phyloP scores from a whole-genome alignment of 1,284 basidiomycete species.

The Puccinia polysora region DNA sequence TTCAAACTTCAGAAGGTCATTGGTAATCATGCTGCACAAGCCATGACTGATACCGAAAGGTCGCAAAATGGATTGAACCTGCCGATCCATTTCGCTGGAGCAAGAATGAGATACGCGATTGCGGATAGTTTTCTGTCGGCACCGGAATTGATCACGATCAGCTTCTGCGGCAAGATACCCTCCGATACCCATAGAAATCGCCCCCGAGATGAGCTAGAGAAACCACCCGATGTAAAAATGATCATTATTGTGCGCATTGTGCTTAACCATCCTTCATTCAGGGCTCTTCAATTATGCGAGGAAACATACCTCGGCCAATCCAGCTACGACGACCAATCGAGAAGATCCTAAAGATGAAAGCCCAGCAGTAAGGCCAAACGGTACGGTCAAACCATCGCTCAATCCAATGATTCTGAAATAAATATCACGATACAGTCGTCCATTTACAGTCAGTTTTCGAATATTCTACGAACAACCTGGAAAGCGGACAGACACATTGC shows the following conservation, averaged over 20 bases:
- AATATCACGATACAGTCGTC: background rate
- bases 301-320: conserved; percentile 66
- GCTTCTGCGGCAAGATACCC: conserved; percentile 95
- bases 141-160: conserved; percentile 71
- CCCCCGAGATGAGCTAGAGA: conserved; percentile 72
- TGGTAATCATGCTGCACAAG: conserved; percentile 9
- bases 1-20: conserved; percentile 16
- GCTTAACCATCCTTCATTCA: background rate
- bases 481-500: conserved; percentile 64
- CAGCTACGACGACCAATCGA: conserved; percentile 79
- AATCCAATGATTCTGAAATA: conserved; percentile 76
- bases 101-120: conserved; percentile 79
- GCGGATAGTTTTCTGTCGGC: conserved; percentile 51
- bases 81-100: conserved; percentile 88
- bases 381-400: conserved; percentile 90
- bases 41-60: conserved; percentile 67
- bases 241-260: background rate
- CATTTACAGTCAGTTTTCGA: background rate
- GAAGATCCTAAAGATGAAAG: conserved; percentile 84
- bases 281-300: conserved; percentile 42
- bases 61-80: conserved; percentile 79
- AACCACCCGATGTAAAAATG: conserved; percentile 31
- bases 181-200: conserved; percentile 91
- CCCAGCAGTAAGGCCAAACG: conserved; percentile 82
- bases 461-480: conserved; percentile 1